Evolutionary conservation across 305 asterid species (phyloP), one percentile per base, ranked within the genome.

Genomic region (Lippia alba): DNA sequence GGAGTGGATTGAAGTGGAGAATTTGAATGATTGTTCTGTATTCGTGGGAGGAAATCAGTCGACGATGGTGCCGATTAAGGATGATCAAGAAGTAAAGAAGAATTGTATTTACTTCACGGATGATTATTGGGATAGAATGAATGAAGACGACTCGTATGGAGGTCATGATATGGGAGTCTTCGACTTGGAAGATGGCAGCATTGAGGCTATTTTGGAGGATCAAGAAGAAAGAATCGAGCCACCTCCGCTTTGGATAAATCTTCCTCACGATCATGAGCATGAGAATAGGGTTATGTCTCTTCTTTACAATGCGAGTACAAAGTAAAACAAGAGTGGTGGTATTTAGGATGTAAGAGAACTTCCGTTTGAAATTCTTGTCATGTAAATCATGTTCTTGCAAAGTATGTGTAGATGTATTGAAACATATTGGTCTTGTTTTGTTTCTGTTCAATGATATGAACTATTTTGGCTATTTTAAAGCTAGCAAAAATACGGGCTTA

Each of bases 151-250:
- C 33, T 2, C 7, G 1, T 81, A 74, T 39, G 85, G 83, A 70
- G 85, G 83, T 12, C 85, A 82, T 57, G 84, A 84, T 40, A 46
- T 70, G 49, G 85, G 87, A 2, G 20, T 80, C 11, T 82, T 50
- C 51, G 34, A 10, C 7, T 8, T 84, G 57, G 61, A 17, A 41
- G 80, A 81, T 58, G 69, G 66, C 0, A 65, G 20, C 1, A 36
- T 77, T 30, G 17, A 58, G 4, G n/a, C 60, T 0, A 0, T 77
- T 49, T 1, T 77, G 44, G 74, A 70, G 0, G 9, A 14, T 11
- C 24, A 33, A 33, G 4, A 41, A 7, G 62, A 71, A 3, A 73
- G 32, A 33, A 66, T 76, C 11, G 54, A 19, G 2, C 82, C 78
- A 1, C 75, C 75, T 0, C 82, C 82, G 1, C 33, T 69, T 40